These are phyloP conservation scores for Theileria equi DNA, from an alignment of 169 alveolate genomes.

Conservation along the genomic window DNA sequence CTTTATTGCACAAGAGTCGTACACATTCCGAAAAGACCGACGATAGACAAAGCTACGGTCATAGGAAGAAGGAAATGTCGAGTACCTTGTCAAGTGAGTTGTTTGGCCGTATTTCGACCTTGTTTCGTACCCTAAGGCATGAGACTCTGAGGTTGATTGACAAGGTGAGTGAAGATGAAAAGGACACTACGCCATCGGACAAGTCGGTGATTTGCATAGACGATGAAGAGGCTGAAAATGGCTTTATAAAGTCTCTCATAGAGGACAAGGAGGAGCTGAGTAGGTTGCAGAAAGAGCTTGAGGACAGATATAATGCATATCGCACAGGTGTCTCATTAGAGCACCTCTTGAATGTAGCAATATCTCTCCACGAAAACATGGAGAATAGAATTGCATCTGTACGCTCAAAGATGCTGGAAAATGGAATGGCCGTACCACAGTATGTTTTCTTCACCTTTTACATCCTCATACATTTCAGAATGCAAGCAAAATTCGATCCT, in stretches of 20 bases:
- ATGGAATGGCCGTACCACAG: background rate
- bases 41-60: too few relatives aligned
- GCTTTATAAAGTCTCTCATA: constrained; percentile 9
- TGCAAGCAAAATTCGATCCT: background rate
- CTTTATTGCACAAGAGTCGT: too few relatives aligned
- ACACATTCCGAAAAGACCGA: too few relatives aligned
- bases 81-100: constrained; percentile 1
- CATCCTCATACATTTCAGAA: background rate
- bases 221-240: constrained; percentile 1
- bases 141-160: constrained; percentile 4
- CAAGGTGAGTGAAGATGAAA: background rate
- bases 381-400: constrained; percentile 17
- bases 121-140: background rate
- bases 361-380: constrained; percentile 36
- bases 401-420: background rate
- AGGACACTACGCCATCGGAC: constrained; percentile 2
- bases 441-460: background rate
- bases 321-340: constrained; percentile 49
- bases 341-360: constrained; percentile 31
- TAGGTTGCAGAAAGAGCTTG: constrained; percentile 2
- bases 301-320: background rate
- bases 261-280: background rate
- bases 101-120: constrained; percentile 1
- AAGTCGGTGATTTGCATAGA: constrained; percentile 4
- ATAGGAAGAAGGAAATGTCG: background rate